Evolutionary conservation across 2,329 filamentous ascomycete genomes (phyloP).

Genomic region (Cladosporium colombiae): DNA sequence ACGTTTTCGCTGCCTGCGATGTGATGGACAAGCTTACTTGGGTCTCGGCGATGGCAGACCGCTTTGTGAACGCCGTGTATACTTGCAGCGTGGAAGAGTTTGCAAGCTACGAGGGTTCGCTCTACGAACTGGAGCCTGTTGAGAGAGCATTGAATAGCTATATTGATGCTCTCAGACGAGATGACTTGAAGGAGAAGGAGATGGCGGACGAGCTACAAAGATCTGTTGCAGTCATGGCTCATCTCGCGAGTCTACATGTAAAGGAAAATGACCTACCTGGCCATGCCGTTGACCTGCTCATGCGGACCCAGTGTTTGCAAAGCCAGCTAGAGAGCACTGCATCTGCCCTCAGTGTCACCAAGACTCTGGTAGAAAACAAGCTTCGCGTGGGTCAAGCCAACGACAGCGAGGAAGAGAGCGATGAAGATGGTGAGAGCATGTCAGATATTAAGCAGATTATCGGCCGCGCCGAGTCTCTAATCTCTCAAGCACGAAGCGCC

Average conservation of each 20-base stretch:
- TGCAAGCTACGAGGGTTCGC: slow-evolving; percentile 71
- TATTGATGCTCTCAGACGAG: slow-evolving; percentile 79
- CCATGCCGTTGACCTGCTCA: slow-evolving; percentile 77
- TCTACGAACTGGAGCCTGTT: slow-evolving; percentile 87
- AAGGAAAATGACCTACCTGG: slow-evolving; percentile 63
- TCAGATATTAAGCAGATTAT: slow-evolving; percentile 59
- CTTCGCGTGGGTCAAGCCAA: slow-evolving; percentile 56
- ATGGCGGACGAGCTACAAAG: slow-evolving; percentile 77
- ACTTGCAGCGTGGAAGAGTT: slow-evolving; percentile 79
- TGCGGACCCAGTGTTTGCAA: slow-evolving; percentile 74
- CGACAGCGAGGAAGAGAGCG: slow-evolving; percentile 48
- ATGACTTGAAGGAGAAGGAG: slow-evolving; percentile 82
- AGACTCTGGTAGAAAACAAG: slow-evolving; percentile 61
- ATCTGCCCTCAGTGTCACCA: slow-evolving; percentile 63
- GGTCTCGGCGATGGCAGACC: slow-evolving; percentile 79
- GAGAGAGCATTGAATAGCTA: slow-evolving; percentile 85
- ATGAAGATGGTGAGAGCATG: slow-evolving; percentile 56
- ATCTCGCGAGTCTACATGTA: slow-evolving; percentile 80
- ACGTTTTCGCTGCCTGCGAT: slow-evolving; percentile 76
- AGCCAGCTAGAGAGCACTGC: slow-evolving; percentile 79
- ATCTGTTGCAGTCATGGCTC: slow-evolving; percentile 82
- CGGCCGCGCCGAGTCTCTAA: slow-evolving; percentile 69
- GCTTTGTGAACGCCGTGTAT: slow-evolving; percentile 78
- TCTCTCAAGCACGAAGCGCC: slow-evolving; percentile 74
- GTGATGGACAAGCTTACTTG: slow-evolving; percentile 82